Evolutionary conservation across 306 rosid species (phyloP).

Genomic region (Castanea crenata): DNA sequence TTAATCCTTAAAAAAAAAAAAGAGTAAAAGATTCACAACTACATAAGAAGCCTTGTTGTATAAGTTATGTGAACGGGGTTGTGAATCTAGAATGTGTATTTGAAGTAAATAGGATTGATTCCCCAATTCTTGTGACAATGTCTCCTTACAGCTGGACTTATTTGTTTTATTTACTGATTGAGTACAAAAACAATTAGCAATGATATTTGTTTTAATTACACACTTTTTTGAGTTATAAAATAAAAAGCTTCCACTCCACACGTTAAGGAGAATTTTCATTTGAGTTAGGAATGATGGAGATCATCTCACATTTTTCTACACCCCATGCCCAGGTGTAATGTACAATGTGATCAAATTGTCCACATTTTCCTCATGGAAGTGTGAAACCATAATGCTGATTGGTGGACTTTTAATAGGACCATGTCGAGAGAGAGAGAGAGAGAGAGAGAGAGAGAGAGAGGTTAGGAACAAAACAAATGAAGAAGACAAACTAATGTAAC

Average conservation of each 20-base stretch:
- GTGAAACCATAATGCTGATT: too few relatives aligned
- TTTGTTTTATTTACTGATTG: slow-evolving; percentile 4
- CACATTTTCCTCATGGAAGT: too few relatives aligned
- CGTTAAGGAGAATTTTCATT: too few relatives aligned
- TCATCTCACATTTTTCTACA: too few relatives aligned
- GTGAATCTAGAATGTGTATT: background rate
- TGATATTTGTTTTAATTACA: background rate
- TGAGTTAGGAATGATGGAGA: too few relatives aligned
- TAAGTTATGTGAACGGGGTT: background rate
- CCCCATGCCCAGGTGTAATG: too few relatives aligned
- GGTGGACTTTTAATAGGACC: slow-evolving; percentile 2
- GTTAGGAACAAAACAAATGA: background rate
- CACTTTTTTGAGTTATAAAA: too few relatives aligned
- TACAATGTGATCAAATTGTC: too few relatives aligned
- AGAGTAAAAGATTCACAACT: too few relatives aligned
- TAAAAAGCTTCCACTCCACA: too few relatives aligned
- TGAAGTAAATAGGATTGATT: slow-evolving; percentile 4
- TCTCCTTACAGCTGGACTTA: slow-evolving; percentile 27
- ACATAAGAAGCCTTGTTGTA: background rate
- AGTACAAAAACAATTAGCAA: slow-evolving; percentile 24
- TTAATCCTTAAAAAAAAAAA: too few relatives aligned
- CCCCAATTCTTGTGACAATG: slow-evolving; percentile 17
- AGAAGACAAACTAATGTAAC: background rate
- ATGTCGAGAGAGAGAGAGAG: background rate
- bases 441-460: background rate